Base-by-base conservation (phyloP, 768 basidiomycete genomes). In the Trametes cubensis region DNA sequence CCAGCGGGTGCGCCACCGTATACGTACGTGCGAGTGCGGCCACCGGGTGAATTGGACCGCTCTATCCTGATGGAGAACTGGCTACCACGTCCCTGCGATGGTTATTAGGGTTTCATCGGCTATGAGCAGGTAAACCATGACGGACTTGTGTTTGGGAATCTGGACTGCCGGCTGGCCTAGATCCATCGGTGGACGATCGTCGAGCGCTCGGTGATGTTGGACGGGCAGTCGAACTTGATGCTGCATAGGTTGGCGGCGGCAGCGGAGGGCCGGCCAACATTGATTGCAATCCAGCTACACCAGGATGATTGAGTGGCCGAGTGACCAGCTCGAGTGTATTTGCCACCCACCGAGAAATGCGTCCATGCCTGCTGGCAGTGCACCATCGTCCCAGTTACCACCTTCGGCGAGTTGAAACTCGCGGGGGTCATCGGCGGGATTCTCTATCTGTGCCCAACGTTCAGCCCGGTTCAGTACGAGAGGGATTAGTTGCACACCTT, bases 381-480 rank as follows among this genome's bases (percentile, higher is more conserved):
- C 49, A 17, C 67, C 67, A 15, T 71, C 70, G 71, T 67, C 61
- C 51, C 65, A 56, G 17, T 55, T 55, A 73, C 75, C 28, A 66
- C 52, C 63, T 14, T 66, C 64, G 25, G 41, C 75, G 74, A 75
- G 58, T 40, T 82, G 80, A 70, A 88, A 91, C 42, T 80, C 75
- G 49, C 92, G 87, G 30, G 92, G 92, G 76, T 93, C 90, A 69
- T 93, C 88, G 52, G 75, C 69, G 23, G 85, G 78, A 72, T 90
- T 82, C 72, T 93, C 91, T 70, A 93, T 85, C 91, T 93, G 23
- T 21, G 25, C 25, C 28, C 18, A 23, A 48, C 28, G 21, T 48
- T 3, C 4, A 40, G 52, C 18, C n/a, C 13, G 8, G 21, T 18
- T 8, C 25, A 7, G 14, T 13, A 3, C 13, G 2, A 28, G 26